phyloP scores from a whole-genome alignment of 176 grass and related monocot species.

The Oryza glumipatula region DNA sequence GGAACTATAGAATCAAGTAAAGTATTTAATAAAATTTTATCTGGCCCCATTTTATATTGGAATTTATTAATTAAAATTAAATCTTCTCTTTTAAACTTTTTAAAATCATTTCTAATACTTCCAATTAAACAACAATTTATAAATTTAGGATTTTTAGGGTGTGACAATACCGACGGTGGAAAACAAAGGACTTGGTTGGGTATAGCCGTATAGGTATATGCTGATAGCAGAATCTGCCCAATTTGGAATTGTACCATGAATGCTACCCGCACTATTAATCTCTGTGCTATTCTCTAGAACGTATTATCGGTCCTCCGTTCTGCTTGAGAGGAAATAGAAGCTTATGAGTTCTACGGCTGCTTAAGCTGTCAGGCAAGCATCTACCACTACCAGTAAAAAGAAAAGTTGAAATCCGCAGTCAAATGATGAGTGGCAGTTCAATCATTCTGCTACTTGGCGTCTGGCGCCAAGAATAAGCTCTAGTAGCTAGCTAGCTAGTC shows the following conservation, averaged over 20 bases:
- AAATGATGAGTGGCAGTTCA: constrained; percentile 41
- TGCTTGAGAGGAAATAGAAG: constrained; percentile 3
- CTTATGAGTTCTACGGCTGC: constrained; percentile 17
- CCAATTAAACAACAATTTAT: too few species aligned
- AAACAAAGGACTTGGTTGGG: constrained; percentile 7
- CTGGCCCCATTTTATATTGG: too few species aligned
- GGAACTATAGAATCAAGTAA: too few species aligned
- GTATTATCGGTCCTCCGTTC: background rate
- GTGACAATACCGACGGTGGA: constrained; percentile 48
- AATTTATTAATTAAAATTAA: too few species aligned
- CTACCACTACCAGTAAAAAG: constrained; percentile 16
- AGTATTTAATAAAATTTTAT: too few species aligned
- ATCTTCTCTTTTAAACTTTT: too few species aligned
- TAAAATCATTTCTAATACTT: too few species aligned
- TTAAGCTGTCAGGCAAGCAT: constrained; percentile 6
- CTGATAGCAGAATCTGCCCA: constrained; percentile 40
- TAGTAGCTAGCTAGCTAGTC: background rate
- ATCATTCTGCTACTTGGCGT: constrained; percentile 45
- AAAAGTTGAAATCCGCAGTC: constrained; percentile 14
- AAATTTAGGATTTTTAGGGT: too few species aligned
- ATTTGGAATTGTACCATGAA: constrained; percentile 37
- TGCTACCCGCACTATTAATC: constrained; percentile 28
- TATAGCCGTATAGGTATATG: constrained; percentile 9
- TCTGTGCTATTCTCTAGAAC: background rate
- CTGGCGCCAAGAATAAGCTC: background rate